Base-by-base conservation (phyloP, 139 green algal genomes). In the Spirogloea muscicola region DNA sequence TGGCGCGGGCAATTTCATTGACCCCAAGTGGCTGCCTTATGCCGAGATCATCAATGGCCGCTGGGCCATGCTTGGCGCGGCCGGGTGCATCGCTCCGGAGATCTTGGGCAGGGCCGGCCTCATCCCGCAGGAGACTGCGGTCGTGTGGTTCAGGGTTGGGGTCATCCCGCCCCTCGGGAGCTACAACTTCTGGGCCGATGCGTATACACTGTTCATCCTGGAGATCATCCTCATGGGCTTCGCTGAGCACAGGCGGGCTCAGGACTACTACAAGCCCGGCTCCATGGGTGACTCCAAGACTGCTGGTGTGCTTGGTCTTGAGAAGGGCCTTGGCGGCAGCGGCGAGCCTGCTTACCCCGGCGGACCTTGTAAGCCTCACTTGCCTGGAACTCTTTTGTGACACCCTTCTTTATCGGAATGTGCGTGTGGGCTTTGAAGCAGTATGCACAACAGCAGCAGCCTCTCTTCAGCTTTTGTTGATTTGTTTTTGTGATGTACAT, bases 151-250 rank as follows among this genome's bases (percentile, higher is more conserved):
- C 85, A 78, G 85, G 73, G 86, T 80, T 31, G 94, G 94, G 37
- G 92, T 97, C 10, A 95, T 98, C 81, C 91, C 90, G 0, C 90
- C 92, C 3, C 84, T 82, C 25, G 79, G 76, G 46, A 62, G 65
- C 62, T 74, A 81, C 61, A 58, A 83, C 51, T 97, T 94, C 89
- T 96, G 93, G 91, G 84, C 84, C 39, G 90, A 97, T 86, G 88
- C 91, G 49, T 94, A 93, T 84, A 87, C 87, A 29, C 87, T 99
- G 33, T 99, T 99, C 90, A 94, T 87, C 77, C 83, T 97, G 37
- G 90, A 97, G 88, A 84, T 95, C 39, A 84, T 96, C 37, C 55
- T 88, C 34, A 94, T 99, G 83, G 86, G 96, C 81, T 98, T 99
- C 74, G 94, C 91, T 62, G 94, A 99, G 88, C 89, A 77, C 69